phyloP scores from a whole-genome alignment of 768 basidiomycete species.

The Rhodotorula kratochvilovae region DNA sequence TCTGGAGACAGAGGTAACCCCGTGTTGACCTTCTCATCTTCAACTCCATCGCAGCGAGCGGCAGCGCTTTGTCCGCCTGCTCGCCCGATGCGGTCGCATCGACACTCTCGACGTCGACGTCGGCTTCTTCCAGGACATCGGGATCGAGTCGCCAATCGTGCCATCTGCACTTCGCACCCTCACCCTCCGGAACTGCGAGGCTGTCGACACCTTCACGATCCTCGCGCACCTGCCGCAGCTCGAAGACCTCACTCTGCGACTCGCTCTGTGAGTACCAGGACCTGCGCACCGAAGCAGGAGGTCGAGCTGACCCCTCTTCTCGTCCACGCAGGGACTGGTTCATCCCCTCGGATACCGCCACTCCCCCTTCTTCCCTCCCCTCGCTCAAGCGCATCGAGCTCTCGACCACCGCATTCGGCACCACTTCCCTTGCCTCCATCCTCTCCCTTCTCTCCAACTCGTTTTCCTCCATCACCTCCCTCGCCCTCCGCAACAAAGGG shows the following conservation, averaged over 20 bases:
- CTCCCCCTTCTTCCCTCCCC: background rate
- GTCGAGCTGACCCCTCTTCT: background rate
- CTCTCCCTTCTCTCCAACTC: slow-evolving; percentile 19
- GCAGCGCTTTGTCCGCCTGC: slow-evolving; percentile 9
- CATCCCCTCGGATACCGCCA: background rate
- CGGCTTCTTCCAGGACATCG: slow-evolving; percentile 22
- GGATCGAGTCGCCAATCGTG: background rate
- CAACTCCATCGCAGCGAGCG: background rate
- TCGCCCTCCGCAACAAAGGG: slow-evolving; percentile 31
- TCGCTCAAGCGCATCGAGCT: slow-evolving; percentile 29
- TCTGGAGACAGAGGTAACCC: background rate
- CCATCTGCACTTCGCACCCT: slow-evolving; percentile 16
- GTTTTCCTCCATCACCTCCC: slow-evolving; percentile 13
- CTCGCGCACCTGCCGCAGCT: slow-evolving; percentile 12
- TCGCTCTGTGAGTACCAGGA: slow-evolving; percentile 23
- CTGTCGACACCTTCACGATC: slow-evolving; percentile 22
- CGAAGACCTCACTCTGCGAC: slow-evolving; percentile 21
- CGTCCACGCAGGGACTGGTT: slow-evolving; percentile 18
- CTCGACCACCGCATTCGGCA: slow-evolving; percentile 30
- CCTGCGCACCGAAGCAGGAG: too few relatives aligned
- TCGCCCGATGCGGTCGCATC: background rate
- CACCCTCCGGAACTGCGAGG: slow-evolving; percentile 23
- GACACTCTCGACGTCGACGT: slow-evolving; percentile 28
- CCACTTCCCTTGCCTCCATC: slow-evolving; percentile 10
- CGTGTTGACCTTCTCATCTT: background rate